These are phyloP conservation scores for Ogataea minuta DNA, from an alignment of 805 yeast species.

Conservation along the genomic window DNA sequence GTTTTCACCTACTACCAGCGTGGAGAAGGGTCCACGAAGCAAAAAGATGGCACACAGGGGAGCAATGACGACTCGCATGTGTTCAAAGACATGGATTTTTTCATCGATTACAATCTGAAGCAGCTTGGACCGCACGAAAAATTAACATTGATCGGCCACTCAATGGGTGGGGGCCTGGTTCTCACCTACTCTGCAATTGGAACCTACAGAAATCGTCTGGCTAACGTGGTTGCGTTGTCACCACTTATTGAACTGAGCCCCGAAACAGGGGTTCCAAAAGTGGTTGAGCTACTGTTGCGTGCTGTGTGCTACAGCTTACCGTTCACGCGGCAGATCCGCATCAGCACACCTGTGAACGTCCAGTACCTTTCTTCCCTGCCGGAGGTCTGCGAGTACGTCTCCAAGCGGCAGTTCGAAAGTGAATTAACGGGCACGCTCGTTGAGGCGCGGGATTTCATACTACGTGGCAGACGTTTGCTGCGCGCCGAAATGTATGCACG, in stretches of 20 bases:
- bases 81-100: conserved; percentile 58
- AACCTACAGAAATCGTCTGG: conserved; percentile 42
- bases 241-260: conserved; percentile 64
- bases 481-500: conserved; percentile 36
- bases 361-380: conserved; percentile 54
- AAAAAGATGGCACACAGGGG: conserved; percentile 49
- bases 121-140: conserved; percentile 35
- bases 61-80: conserved; percentile 54
- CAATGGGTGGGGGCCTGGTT: conserved; percentile 79
- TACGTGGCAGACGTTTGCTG: conserved; percentile 56
- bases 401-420: conserved; percentile 38
- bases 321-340: conserved; percentile 35
- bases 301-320: conserved; percentile 44
- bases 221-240: conserved; percentile 50
- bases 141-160: conserved; percentile 61
- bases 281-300: conserved; percentile 43
- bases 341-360: conserved; percentile 55
- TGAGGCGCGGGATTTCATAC: conserved; percentile 58
- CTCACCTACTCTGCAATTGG: conserved; percentile 64
- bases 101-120: conserved; percentile 46
- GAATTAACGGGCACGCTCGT: conserved; percentile 54
- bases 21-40: conserved; percentile 69
- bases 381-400: conserved; percentile 45
- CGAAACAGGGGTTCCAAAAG: conserved; percentile 50
- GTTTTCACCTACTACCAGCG: conserved; percentile 70